Evolutionary conservation across 257 asterid genomes (phyloP).

Genomic region (Solanum chiquidenum): DNA sequence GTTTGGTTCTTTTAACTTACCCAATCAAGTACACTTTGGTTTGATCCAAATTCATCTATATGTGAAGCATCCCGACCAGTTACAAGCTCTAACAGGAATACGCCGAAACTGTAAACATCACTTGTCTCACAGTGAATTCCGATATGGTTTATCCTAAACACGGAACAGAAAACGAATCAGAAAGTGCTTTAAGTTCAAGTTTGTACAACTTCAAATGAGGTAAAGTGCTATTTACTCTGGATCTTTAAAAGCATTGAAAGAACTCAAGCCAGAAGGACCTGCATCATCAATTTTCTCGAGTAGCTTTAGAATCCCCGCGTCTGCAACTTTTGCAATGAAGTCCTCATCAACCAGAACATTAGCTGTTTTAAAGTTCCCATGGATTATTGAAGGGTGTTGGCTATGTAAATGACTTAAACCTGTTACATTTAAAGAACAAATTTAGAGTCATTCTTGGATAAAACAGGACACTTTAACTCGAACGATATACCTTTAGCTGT

Average conservation of each 20-base stretch:
- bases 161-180: not conserved
- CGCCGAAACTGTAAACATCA: conserved; percentile 69
- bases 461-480: not conserved
- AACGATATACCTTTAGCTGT: conserved; percentile 57
- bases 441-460: not conserved
- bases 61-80: conserved; percentile 44
- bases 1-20: conserved; percentile 20
- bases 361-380: conserved; percentile 58
- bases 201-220: not conserved
- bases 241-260: conserved; percentile 38
- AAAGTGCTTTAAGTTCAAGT: not conserved
- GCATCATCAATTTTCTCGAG: conserved; percentile 33
- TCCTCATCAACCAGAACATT: conserved; percentile 73
- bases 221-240: conserved; percentile 46
- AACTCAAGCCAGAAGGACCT: conserved; percentile 30
- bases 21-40: conserved; percentile 36
- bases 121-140: conserved; percentile 20
- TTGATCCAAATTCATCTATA: conserved; percentile 30
- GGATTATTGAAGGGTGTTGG: conserved; percentile 40
- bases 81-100: conserved; percentile 58
- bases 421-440: conserved; percentile 8
- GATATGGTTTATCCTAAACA: conserved; percentile 25
- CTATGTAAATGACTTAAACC: conserved; percentile 61
- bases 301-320: conserved; percentile 45
- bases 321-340: conserved; percentile 67